Evolutionary conservation across 1,284 basidiomycete genomes (phyloP).

Genomic region (Agroathelia rolfsii): DNA sequence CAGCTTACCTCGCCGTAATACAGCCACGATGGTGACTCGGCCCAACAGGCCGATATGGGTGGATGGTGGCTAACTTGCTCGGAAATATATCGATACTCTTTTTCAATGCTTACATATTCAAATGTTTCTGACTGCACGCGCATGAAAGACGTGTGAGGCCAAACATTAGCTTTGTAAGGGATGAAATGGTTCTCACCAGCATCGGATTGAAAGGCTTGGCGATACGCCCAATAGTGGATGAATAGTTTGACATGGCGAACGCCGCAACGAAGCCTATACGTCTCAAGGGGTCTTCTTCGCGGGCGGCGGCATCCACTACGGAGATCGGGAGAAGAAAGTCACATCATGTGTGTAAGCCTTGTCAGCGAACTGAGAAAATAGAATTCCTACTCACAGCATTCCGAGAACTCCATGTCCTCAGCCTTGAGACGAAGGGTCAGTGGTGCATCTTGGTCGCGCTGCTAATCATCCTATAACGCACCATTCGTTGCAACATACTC

Average conservation of each 20-base stretch:
- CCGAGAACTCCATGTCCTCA: slow-evolving; percentile 94
- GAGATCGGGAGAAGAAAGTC: not conserved
- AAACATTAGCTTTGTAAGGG: no score
- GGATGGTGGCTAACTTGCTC: slow-evolving; percentile 97
- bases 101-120: slow-evolving; percentile 85
- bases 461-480: slow-evolving; percentile 19
- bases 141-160: no score
- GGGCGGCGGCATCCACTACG: slow-evolving; percentile 77
- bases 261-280: slow-evolving; percentile 92
- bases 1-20: slow-evolving; percentile 78
- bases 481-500: slow-evolving; percentile 88
- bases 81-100: slow-evolving; percentile 85
- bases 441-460: slow-evolving; percentile 7
- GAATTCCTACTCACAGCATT: slow-evolving; percentile 73
- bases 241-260: slow-evolving; percentile 98
- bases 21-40: slow-evolving; percentile 82
- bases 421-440: no score
- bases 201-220: slow-evolving; percentile 95
- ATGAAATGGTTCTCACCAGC: slow-evolving; percentile 49
- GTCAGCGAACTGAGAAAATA: not conserved
- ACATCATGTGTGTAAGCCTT: not conserved
- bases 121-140: slow-evolving; percentile 82
- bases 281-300: slow-evolving; percentile 68
- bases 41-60: slow-evolving; percentile 95
- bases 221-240: slow-evolving; percentile 88